Conservation (phyloP, 164 flowering plant species). For the Houttuynia cordata region DNA sequence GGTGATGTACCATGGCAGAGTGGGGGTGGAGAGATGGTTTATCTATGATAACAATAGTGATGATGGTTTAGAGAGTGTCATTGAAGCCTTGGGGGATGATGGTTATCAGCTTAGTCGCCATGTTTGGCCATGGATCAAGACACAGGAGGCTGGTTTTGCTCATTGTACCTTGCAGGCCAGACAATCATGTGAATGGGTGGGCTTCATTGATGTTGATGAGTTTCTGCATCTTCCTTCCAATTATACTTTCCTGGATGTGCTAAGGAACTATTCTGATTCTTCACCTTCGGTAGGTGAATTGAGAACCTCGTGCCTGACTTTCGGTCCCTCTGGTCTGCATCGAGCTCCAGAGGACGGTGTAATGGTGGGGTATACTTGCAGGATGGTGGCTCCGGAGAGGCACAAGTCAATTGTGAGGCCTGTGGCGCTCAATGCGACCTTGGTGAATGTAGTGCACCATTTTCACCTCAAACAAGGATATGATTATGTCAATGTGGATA, state of each 20-base stretch:
- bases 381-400: slow-evolving; percentile 43
- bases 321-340: slow-evolving; percentile 75
- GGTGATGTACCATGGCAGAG: slow-evolving; percentile 56
- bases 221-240: slow-evolving; percentile 38
- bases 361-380: slow-evolving; percentile 64
- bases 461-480: slow-evolving; percentile 45
- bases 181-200: slow-evolving; percentile 59
- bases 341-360: slow-evolving; percentile 44
- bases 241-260: slow-evolving; percentile 17
- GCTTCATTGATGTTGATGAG: slow-evolving; percentile 85
- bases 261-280: slow-evolving; percentile 20
- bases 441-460: slow-evolving; percentile 85
- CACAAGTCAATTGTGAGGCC: slow-evolving; percentile 77
- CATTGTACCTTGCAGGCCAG: slow-evolving; percentile 65
- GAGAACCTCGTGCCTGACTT: slow-evolving; percentile 60
- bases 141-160: slow-evolving; percentile 83
- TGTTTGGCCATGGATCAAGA: slow-evolving; percentile 82
- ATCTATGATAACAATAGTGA: slow-evolving; percentile 84
- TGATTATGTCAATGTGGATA: slow-evolving; percentile 20
- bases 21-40: slow-evolving; percentile 75
- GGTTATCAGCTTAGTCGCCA: slow-evolving; percentile 33
- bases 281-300: slow-evolving; percentile 51
- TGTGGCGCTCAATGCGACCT: slow-evolving; percentile 39
- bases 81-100: slow-evolving; percentile 13
- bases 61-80: slow-evolving; percentile 27